These are phyloP conservation scores for Phytopythium kandeliae DNA, from an alignment of 352 stramenopile species.

Conservation along the genomic window DNA sequence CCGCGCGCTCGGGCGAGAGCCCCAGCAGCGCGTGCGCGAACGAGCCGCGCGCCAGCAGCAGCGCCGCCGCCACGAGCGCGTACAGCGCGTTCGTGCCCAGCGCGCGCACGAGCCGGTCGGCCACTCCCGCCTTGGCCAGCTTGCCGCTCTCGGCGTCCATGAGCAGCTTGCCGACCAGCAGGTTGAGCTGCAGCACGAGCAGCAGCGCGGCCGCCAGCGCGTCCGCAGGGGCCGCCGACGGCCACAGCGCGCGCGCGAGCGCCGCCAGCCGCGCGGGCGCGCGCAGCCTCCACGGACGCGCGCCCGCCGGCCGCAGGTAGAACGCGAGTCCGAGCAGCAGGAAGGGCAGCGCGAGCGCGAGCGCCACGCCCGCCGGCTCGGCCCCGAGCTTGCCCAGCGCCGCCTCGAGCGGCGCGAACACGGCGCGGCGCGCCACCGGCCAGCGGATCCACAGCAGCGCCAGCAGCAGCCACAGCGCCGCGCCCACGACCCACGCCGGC, in stretches of 20 bases:
- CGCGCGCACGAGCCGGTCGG: slow-evolving; percentile 39
- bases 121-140: slow-evolving; percentile 46
- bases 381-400: slow-evolving; percentile 33
- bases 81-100: slow-evolving; percentile 73
- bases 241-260: background rate
- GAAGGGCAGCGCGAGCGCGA: slow-evolving; percentile 35
- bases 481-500: too few species aligned
- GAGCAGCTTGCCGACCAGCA: slow-evolving; percentile 56
- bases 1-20: slow-evolving; percentile 49
- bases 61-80: slow-evolving; percentile 42
- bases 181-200: slow-evolving; percentile 49
- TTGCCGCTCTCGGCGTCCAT: slow-evolving; percentile 63
- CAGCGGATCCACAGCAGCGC: slow-evolving; percentile 43
- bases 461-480: slow-evolving; percentile 32
- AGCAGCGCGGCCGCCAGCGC: slow-evolving; percentile 35
- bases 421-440: slow-evolving; percentile 30
- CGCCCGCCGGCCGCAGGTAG: slow-evolving; percentile 25
- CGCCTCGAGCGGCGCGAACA: slow-evolving; percentile 22
- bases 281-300: slow-evolving; percentile 1
- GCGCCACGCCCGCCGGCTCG: slow-evolving; percentile 34
- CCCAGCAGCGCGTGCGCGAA: slow-evolving; percentile 58
- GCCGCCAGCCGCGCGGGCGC: background rate
- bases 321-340: slow-evolving; percentile 27
- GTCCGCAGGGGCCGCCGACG: slow-evolving; percentile 36
- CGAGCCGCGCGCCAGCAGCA: slow-evolving; percentile 54